Percentiles rank a stretch among this genome's conserved stretches.
Conservation (phyloP, 2,329 filamentous ascomycete genomes). For the Coccinonectria pachysandricola region DNA sequence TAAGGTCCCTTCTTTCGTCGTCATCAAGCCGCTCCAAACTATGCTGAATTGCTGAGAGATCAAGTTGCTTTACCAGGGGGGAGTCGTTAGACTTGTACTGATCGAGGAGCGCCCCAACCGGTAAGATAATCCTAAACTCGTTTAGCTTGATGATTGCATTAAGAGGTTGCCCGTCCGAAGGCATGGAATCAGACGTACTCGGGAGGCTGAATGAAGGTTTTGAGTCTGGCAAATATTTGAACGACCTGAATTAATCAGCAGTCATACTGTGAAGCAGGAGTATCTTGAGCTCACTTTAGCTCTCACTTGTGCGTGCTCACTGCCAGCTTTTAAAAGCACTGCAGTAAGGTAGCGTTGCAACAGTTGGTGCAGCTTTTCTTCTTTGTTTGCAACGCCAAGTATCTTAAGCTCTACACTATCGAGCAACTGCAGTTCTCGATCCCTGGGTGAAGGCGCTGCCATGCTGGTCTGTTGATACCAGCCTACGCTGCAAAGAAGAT, state of each 20-base stretch:
- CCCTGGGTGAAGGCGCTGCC: slow-evolving; percentile 36
- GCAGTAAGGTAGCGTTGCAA: slow-evolving; percentile 72
- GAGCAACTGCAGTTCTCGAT: slow-evolving; percentile 70
- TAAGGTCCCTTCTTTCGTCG: slow-evolving; percentile 56
- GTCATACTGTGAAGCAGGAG: no score
- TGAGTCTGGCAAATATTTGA: slow-evolving; percentile 40
- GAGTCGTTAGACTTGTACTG: slow-evolving; percentile 76
- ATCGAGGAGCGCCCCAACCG: slow-evolving; percentile 72
- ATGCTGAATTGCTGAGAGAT: slow-evolving; percentile 81
- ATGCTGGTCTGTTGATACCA: slow-evolving; percentile 16
- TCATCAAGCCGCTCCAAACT: slow-evolving; percentile 46
- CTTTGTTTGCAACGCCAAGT: slow-evolving; percentile 65
- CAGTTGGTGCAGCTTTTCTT: slow-evolving; percentile 69
- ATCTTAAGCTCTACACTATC: slow-evolving; percentile 81
- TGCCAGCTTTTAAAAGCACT: slow-evolving; percentile 75
- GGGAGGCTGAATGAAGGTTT: slow-evolving; percentile 42
- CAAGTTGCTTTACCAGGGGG: slow-evolving; percentile 73
- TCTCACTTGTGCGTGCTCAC: slow-evolving; percentile 68
- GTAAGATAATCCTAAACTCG: slow-evolving; percentile 55
- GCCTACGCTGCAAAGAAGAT: no score
- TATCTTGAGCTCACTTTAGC: slow-evolving; percentile 53
- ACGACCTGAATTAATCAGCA: slow-evolving; percentile 40
- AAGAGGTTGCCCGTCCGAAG: no score
- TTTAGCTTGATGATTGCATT: no score
- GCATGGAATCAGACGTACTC: slow-evolving; percentile 30